Conservation (phyloP, 2,329 filamentous ascomycete genomes). For the Aspergillus sp. region DNA sequence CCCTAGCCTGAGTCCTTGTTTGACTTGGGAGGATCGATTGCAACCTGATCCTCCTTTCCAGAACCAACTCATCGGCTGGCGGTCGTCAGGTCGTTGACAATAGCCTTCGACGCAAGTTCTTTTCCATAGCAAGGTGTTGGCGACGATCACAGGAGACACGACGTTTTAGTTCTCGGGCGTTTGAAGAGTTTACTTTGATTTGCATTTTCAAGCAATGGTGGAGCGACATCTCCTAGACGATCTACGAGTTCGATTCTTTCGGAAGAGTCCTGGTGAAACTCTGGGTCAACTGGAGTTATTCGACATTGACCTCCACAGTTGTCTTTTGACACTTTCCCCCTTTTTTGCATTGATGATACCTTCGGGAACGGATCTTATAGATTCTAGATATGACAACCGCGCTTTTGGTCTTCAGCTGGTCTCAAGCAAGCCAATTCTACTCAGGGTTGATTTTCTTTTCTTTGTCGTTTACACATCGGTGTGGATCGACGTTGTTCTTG, state of each 20-base stretch:
- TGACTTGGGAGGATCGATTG: not conserved
- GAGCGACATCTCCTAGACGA: not conserved
- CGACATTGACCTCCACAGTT: not conserved
- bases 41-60: not conserved
- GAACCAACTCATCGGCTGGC: not conserved
- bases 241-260: not conserved
- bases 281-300: not conserved
- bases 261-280: slow-evolving; percentile 1
- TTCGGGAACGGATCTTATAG: not conserved
- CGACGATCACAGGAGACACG: not conserved
- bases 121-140: slow-evolving; percentile 5
- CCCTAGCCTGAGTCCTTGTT: not conserved
- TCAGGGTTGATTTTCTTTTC: not conserved
- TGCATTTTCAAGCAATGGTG: slow-evolving; percentile 3
- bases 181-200: not conserved
- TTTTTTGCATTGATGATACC: not conserved
- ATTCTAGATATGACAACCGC: not conserved
- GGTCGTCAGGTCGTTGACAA: not conserved
- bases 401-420: not conserved
- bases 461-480: not conserved
- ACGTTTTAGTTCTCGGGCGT: not conserved
- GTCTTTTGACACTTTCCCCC: not conserved
- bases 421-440: not conserved
- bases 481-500: not conserved
- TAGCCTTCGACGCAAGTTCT: not conserved